Base-by-base conservation (phyloP, 306 rosid genomes). In the Cicer cuneatum region DNA sequence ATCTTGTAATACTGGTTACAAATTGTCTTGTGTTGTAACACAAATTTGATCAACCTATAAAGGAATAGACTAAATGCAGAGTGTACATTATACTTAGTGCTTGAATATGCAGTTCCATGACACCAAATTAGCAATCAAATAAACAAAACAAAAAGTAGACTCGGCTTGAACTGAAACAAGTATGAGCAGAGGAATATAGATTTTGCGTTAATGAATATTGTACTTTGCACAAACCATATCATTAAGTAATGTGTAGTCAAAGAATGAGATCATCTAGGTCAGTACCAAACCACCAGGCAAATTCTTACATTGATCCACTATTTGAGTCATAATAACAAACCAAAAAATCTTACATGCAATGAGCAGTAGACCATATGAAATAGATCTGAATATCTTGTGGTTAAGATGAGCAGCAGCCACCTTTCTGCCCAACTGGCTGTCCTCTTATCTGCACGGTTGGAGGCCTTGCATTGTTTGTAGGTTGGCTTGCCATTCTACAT, bases 401-500 rank as follows among this genome's bases (percentile, higher is more conserved):
- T 84, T 74, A 85, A 12, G 88, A 85, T 52, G 88, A 85, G 72
- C 88, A 85, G 79, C 85, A 85, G 6, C 88, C 85, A 45, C 79
- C 58, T 46, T 72, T 70, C 83, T 85, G 83, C 10, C 60, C 77
- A 81, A 85, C 85, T 70, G 88, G 88, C 53, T 85, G 83, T 74
- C 88, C 88, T 75, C 76, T 75, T 38, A 85, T 78, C 71, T 85
- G 79, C 68, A 85, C 88, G 8, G 81, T 85, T 85, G 88, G 74
- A 64, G 88, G 79, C 83, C 85, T 85, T 43, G 77, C 15, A 38
- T 71, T 76, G 40, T 66, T 85, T 33, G 71, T 40, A 15, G 83
- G 85, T 74, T 85, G 88, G 74, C 79, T 85, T 39, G 85, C 88
- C 85, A 85, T 85, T 78, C 88, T 85, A 10, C 42, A 52, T 57